Conservation (phyloP, 768 basidiomycete species). For the Auriscalpium vulgare region DNA sequence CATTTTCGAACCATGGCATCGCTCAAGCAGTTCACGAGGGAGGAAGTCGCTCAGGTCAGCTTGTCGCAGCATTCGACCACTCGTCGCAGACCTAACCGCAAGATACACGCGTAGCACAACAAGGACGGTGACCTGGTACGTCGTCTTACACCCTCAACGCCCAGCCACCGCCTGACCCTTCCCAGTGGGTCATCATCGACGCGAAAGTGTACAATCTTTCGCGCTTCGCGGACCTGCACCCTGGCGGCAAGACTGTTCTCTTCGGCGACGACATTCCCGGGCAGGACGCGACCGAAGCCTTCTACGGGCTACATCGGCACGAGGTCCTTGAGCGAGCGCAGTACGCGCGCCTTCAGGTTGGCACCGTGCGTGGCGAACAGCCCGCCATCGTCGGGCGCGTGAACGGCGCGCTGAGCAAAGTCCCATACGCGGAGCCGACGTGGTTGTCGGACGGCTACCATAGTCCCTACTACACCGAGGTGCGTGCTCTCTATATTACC, state of each 20-base stretch:
- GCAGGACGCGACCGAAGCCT: slow-evolving; percentile 79
- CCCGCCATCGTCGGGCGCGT: slow-evolving; percentile 40
- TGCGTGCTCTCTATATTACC: slow-evolving; percentile 20
- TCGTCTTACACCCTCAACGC: not conserved
- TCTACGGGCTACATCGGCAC: slow-evolving; percentile 83
- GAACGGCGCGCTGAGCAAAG: slow-evolving; percentile 54
- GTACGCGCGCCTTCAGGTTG: slow-evolving; percentile 67
- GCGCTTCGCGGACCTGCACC: slow-evolving; percentile 75
- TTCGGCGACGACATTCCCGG: slow-evolving; percentile 73
- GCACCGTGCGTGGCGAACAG: slow-evolving; percentile 58
- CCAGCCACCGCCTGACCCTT: not conserved
- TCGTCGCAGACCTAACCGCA: not conserved
- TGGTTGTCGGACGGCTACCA: slow-evolving; percentile 70
- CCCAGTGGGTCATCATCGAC: slow-evolving; percentile 78
- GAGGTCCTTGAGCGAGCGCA: slow-evolving; percentile 76
- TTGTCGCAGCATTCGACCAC: not conserved
- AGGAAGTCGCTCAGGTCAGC: slow-evolving; percentile 54
- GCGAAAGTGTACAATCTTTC: slow-evolving; percentile 78
- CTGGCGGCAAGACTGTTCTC: slow-evolving; percentile 73
- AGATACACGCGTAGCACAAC: slow-evolving; percentile 42
- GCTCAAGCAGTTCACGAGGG: slow-evolving; percentile 44
- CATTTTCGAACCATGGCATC: not conserved
- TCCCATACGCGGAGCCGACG: slow-evolving; percentile 86
- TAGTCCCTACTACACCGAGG: slow-evolving; percentile 73
- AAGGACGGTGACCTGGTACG: slow-evolving; percentile 66